Evolutionary conservation across 208 protist genomes (phyloP).

Genomic region (Leishmania turanica): DNA sequence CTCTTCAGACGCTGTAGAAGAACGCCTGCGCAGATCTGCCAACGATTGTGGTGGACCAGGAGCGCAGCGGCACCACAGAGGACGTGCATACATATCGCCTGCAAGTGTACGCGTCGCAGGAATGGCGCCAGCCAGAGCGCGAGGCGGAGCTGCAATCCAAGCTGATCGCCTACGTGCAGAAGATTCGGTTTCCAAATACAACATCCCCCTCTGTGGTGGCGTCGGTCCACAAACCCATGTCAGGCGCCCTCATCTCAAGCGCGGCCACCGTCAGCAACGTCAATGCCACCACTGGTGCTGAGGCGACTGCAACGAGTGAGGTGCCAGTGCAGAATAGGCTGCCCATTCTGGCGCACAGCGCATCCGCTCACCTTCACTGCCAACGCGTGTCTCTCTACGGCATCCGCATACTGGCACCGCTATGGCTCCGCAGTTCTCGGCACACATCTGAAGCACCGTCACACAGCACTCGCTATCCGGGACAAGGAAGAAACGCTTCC

Average conservation of each 20-base stretch:
- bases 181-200: not conserved
- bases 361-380: constrained; percentile 35
- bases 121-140: constrained; percentile 2
- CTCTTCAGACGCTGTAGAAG: constrained; percentile 23
- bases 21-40: constrained; percentile 15
- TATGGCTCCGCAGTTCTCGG: constrained; percentile 15
- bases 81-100: constrained; percentile 31
- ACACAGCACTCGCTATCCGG: not conserved
- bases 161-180: constrained; percentile 15
- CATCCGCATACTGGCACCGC: constrained; percentile 21
- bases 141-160: constrained; percentile 8
- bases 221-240: not conserved
- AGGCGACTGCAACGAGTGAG: not conserved
- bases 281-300: not conserved
- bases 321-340: constrained; percentile 8
- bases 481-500: not conserved
- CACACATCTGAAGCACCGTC: not conserved
- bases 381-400: constrained; percentile 36
- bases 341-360: constrained; percentile 29
- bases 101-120: constrained; percentile 21
- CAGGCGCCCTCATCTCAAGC: not conserved
- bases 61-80: not conserved
- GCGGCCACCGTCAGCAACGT: not conserved
- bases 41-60: constrained; percentile 18
- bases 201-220: not conserved